Evolutionary conservation across 176 grass and related monocot species (phyloP).

Genomic region (Hsuehochloa calcarea): DNA sequence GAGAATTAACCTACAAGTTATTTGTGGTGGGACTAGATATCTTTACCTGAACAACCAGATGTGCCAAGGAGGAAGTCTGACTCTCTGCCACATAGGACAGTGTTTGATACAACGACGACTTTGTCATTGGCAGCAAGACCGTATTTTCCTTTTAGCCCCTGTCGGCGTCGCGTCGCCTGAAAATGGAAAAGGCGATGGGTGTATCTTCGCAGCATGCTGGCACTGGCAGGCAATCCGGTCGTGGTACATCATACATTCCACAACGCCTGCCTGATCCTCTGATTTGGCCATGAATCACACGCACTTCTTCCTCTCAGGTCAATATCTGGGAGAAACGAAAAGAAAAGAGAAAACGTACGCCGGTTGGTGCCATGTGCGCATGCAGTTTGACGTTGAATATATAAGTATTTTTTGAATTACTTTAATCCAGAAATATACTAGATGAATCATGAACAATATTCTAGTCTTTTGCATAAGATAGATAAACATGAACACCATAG

Average conservation of each 20-base stretch:
- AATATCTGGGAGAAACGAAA: conserved; percentile 17
- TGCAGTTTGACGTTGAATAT: too few relatives aligned
- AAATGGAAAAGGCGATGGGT: not conserved
- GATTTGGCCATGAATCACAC: conserved; percentile 38
- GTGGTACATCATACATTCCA: conserved; percentile 9
- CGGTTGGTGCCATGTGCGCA: conserved; percentile 5
- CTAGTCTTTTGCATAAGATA: too few relatives aligned
- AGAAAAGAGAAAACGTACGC: not conserved
- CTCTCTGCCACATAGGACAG: not conserved
- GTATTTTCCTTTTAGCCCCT: not conserved
- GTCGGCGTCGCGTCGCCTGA: conserved; percentile 15
- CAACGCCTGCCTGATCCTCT: not conserved
- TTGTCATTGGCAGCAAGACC: not conserved
- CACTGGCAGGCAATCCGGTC: not conserved
- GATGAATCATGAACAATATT: too few relatives aligned
- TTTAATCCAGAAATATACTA: too few relatives aligned
- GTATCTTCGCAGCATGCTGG: not conserved
- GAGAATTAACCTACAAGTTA: not conserved
- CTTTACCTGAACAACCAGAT: not conserved
- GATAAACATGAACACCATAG: too few relatives aligned
- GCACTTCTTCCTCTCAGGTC: conserved; percentile 24
- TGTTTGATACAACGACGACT: not conserved
- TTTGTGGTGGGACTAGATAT: not conserved
- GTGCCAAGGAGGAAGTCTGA: not conserved
- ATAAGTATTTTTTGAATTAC: too few relatives aligned